Evolutionary conservation across 805 yeast genomes (phyloP).

Genomic region (Hanseniaspora thailandica): DNA sequence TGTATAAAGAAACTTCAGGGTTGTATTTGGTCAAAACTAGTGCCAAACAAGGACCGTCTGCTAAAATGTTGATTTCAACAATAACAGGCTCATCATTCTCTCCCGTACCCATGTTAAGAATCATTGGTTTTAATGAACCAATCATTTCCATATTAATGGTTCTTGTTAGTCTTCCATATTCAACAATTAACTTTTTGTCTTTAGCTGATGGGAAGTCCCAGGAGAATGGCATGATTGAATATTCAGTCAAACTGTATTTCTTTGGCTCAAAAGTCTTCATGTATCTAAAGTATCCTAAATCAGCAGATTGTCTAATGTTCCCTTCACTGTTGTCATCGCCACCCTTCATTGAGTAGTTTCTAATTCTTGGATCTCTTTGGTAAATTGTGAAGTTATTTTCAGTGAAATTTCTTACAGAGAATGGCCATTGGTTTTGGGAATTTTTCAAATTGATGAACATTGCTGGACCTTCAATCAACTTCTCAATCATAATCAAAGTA

Average conservation of each 20-base stretch:
- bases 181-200: conserved; percentile 64
- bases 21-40: conserved; percentile 75
- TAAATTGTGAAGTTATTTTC: conserved; percentile 75
- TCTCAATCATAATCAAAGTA: conserved; percentile 56
- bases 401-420: conserved; percentile 77
- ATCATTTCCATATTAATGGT: conserved; percentile 81
- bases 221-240: conserved; percentile 93
- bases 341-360: conserved; percentile 20
- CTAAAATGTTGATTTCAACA: conserved; percentile 82
- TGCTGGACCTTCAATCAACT: conserved; percentile 69
- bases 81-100: conserved; percentile 32
- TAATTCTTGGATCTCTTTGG: conserved; percentile 62
- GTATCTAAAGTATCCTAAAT: background rate
- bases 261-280: conserved; percentile 50
- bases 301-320: conserved; percentile 37
- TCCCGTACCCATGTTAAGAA: conserved; percentile 41
- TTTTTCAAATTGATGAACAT: conserved; percentile 62
- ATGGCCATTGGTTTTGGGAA: conserved; percentile 83
- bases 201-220: conserved; percentile 94
- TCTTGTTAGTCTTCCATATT: conserved; percentile 63
- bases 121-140: conserved; percentile 80
- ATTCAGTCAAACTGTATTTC: conserved; percentile 69
- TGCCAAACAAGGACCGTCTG: conserved; percentile 91
- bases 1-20: conserved; percentile 64
- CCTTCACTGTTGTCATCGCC: conserved; percentile 42